These are phyloP conservation scores for Cicer pinnatifidum DNA, from an alignment of 306 rosid species.

Conservation along the genomic window DNA sequence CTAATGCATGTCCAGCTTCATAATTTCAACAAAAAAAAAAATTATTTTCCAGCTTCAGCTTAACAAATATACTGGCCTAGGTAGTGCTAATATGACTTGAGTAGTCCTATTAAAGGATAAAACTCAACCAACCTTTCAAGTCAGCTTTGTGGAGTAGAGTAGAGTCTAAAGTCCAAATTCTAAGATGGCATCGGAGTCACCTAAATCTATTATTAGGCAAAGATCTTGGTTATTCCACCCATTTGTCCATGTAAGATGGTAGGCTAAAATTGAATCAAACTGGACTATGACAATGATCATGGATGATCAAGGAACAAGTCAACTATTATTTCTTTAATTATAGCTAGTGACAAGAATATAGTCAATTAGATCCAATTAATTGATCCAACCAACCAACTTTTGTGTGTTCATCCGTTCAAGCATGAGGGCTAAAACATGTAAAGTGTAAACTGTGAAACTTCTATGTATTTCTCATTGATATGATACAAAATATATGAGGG, in stretches of 20 bases:
- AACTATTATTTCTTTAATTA: not conserved
- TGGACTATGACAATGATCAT: not conserved
- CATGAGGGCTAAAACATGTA: too few species aligned
- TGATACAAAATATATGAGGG: not conserved
- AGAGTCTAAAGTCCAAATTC: not conserved
- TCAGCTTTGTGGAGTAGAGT: not conserved
- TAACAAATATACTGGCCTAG: constrained; percentile 6
- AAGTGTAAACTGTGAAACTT: not conserved
- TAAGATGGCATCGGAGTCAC: not conserved
- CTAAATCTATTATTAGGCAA: not conserved
- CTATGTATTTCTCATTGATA: not conserved
- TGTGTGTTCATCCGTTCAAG: not conserved
- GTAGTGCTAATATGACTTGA: not conserved
- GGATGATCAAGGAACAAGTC: not conserved
- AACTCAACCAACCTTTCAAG: not conserved
- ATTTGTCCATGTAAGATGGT: not conserved
- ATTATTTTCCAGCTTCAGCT: constrained; percentile 2
- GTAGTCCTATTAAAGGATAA: not conserved
- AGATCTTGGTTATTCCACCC: not conserved
- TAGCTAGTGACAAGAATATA: constrained; percentile 5
- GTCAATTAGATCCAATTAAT: not conserved
- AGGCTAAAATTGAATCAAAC: constrained; percentile 14
- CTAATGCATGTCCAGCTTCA: constrained; percentile 35
- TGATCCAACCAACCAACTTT: not conserved
- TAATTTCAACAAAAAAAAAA: constrained; percentile 35